A percentile compares a stretch with the other conserved stretches of the same genome.
Conservation (phyloP, 2,329 filamentous ascomycete genomes). For the Thelonectria discophora region DNA sequence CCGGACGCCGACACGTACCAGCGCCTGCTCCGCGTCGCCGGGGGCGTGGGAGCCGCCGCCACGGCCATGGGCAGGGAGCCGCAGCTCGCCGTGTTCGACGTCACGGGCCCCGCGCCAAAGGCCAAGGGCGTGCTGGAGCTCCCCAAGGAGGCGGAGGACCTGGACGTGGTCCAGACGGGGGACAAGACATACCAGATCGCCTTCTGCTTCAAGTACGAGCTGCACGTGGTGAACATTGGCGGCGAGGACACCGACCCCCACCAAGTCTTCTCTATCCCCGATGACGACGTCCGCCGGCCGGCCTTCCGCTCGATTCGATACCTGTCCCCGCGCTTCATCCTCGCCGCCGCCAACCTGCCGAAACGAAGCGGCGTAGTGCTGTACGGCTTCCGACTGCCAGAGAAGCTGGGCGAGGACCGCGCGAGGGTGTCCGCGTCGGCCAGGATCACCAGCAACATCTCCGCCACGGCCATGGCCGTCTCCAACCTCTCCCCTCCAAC, state of each 20-base stretch:
- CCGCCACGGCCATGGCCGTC: constrained; percentile 81
- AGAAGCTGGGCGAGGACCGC: constrained; percentile 43
- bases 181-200: constrained; percentile 74
- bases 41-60: constrained; percentile 78
- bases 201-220: constrained; percentile 80
- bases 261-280: constrained; percentile 65
- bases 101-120: constrained; percentile 58
- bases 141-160: constrained; percentile 68
- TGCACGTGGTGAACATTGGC: constrained; percentile 72
- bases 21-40: constrained; percentile 65
- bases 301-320: constrained; percentile 68
- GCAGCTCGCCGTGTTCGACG: constrained; percentile 83
- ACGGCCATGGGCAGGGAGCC: constrained; percentile 79
- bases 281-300: constrained; percentile 57
- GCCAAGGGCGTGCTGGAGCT: constrained; percentile 60
- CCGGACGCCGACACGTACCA: constrained; percentile 65
- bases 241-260: constrained; percentile 58
- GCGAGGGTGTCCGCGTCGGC: constrained; percentile 62
- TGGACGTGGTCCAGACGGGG: constrained; percentile 72
- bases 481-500: constrained; percentile 69
- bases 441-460: constrained; percentile 72
- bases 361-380: constrained; percentile 66
- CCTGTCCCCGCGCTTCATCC: constrained; percentile 64
- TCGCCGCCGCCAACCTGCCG: constrained; percentile 67
- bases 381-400: constrained; percentile 64